phyloP scores from a whole-genome alignment of 1,284 basidiomycete species.

The Cryptococcus sp. region DNA sequence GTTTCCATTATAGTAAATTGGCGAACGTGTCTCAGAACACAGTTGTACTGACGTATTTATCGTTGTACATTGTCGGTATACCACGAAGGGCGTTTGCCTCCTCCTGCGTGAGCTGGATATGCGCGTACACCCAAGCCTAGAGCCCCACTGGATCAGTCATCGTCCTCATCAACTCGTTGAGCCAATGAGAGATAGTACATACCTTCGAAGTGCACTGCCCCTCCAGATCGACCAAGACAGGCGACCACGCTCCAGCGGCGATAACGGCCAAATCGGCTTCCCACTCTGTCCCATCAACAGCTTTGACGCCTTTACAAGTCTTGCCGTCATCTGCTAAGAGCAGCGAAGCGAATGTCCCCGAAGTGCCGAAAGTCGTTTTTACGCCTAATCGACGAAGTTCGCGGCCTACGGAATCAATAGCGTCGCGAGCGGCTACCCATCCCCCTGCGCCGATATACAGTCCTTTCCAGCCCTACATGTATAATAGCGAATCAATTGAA shows the following conservation, averaged over 20 bases:
- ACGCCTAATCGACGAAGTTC: constrained; percentile 41
- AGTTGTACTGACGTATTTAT: constrained; percentile 4
- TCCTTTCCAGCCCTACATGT: constrained; percentile 37
- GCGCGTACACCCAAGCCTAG: constrained; percentile 47
- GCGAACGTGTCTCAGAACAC: no score
- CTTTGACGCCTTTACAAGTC: constrained; percentile 35
- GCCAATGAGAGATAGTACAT: constrained; percentile 2
- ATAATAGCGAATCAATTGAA: constrained; percentile 5
- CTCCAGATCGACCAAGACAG: constrained; percentile 45
- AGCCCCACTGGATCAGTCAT: constrained; percentile 4
- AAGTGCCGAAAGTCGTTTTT: constrained; percentile 35
- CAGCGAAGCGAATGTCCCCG: constrained; percentile 38
- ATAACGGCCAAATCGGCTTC: constrained; percentile 46
- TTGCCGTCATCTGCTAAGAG: constrained; percentile 26
- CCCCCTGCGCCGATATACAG: constrained; percentile 38
- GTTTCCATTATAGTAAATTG: no score
- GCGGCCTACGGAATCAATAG: constrained; percentile 43
- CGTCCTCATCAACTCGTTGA: constrained; percentile 12
- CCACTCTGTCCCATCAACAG: constrained; percentile 40
- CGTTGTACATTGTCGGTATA: constrained; percentile 42
- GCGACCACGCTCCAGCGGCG: constrained; percentile 51
- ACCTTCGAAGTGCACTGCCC: constrained; percentile 51
- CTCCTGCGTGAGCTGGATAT: constrained; percentile 45
- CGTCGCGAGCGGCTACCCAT: constrained; percentile 47
- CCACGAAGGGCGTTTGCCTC: constrained; percentile 37